Conservation (phyloP, 768 basidiomycete genomes). For the Termitomyces sp. region DNA sequence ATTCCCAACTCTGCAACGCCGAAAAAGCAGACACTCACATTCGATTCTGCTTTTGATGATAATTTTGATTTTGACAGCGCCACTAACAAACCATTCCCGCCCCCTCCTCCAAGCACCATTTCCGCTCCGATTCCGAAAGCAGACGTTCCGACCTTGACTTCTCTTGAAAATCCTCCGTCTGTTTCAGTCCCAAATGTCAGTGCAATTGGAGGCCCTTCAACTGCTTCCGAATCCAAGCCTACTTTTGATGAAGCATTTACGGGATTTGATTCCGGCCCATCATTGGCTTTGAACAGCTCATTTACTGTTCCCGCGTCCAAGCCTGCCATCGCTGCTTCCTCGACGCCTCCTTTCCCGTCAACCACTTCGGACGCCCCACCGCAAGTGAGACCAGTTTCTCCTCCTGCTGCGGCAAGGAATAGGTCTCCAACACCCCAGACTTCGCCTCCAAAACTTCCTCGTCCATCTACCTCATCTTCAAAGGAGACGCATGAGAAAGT, state of each 20-base stretch:
- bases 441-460: slow-evolving; percentile 53
- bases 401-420: slow-evolving; percentile 28
- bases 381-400: slow-evolving; percentile 33
- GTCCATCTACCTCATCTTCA: slow-evolving; percentile 56
- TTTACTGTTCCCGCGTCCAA: slow-evolving; percentile 25
- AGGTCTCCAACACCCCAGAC: slow-evolving; percentile 47
- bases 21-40: slow-evolving; percentile 44
- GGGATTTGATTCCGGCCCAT: slow-evolving; percentile 34
- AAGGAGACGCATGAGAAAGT: slow-evolving; percentile 54
- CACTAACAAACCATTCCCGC: slow-evolving; percentile 26
- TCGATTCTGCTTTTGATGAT: slow-evolving; percentile 54
- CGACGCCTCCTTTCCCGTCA: slow-evolving; percentile 22
- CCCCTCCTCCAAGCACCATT: slow-evolving; percentile 19
- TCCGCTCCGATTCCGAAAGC: slow-evolving; percentile 17
- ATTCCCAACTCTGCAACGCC: slow-evolving; percentile 34
- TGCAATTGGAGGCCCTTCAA: not conserved
- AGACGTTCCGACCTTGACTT: not conserved
- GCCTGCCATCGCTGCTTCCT: slow-evolving; percentile 10
- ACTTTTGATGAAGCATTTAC: slow-evolving; percentile 55
- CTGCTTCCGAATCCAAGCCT: not conserved
- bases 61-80: slow-evolving; percentile 56
- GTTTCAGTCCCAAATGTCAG: not conserved
- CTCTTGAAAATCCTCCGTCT: slow-evolving; percentile 1
- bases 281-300: slow-evolving; percentile 35
- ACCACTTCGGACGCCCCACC: slow-evolving; percentile 27